These are phyloP conservation scores for Boletus semigastroideus DNA, from an alignment of 1,284 basidiomycete species.

Conservation along the genomic window DNA sequence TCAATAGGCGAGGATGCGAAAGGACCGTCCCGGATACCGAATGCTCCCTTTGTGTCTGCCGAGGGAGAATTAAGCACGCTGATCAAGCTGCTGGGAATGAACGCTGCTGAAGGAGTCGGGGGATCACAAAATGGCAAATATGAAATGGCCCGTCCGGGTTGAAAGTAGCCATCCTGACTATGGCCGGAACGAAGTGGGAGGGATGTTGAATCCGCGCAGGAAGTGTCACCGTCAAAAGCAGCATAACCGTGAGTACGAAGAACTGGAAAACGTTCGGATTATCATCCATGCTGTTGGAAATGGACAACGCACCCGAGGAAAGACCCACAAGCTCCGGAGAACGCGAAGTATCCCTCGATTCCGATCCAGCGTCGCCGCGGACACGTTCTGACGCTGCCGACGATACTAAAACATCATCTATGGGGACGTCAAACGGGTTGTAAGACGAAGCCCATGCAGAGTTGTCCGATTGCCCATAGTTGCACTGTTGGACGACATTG, in stretches of 20 bases:
- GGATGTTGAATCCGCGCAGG: conserved; percentile 25
- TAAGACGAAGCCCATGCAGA: conserved; percentile 29
- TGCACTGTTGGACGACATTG: conserved; percentile 5
- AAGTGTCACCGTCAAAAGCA: conserved; percentile 43
- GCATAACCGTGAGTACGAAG: conserved; percentile 40
- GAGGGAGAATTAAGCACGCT: conserved; percentile 51
- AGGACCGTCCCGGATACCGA: conserved; percentile 23
- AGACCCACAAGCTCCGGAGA: conserved; percentile 40
- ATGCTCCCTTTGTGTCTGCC: conserved; percentile 27
- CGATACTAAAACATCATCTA: conserved; percentile 19
- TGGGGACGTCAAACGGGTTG: conserved; percentile 32
- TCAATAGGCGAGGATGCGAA: conserved; percentile 39
- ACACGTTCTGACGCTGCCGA: conserved; percentile 14
- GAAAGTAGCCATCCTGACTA: conserved; percentile 16
- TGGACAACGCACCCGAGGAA: conserved; percentile 40
- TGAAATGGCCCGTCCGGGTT: conserved; percentile 31
- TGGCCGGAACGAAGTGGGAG: conserved; percentile 18
- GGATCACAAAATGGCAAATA: conserved; percentile 56
- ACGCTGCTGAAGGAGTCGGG: conserved; percentile 45
- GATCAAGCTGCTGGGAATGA: conserved; percentile 59
- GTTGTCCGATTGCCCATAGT: conserved; percentile 17
- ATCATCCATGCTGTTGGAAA: conserved; percentile 23
- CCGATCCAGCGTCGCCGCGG: conserved; percentile 7
- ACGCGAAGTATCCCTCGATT: conserved; percentile 7
- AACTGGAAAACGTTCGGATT: conserved; percentile 23